These are phyloP conservation scores for Talaromyces liani DNA, from an alignment of 495 filamentous ascomycete species.

Conservation along the genomic window DNA sequence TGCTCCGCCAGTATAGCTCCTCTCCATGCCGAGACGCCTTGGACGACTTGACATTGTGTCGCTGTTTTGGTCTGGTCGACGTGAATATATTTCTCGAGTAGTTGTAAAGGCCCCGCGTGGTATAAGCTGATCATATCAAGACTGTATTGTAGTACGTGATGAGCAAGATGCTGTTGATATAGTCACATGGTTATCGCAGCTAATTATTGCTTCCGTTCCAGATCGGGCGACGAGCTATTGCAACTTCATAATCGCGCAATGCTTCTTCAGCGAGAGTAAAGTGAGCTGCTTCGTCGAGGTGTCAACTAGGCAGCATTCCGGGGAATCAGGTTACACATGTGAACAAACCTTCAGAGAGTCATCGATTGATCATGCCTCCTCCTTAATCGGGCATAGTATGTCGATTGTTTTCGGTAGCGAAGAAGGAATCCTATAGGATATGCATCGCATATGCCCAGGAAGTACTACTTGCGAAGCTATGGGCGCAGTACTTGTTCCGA, in stretches of 20 bases:
- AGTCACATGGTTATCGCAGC: background rate
- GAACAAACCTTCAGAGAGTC: background rate
- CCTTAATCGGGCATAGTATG: background rate
- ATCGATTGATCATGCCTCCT: background rate
- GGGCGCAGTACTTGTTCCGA: background rate
- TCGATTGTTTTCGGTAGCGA: background rate
- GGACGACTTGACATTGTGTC: background rate
- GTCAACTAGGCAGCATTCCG: background rate
- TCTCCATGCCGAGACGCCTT: background rate
- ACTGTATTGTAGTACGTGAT: background rate
- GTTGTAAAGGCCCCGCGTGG: too few species aligned
- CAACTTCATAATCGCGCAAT: background rate
- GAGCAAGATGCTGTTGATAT: background rate
- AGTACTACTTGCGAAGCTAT: background rate
- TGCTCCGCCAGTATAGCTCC: background rate
- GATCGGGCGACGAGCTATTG: background rate
- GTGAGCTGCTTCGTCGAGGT: background rate
- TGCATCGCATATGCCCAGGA: background rate
- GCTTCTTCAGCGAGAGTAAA: background rate
- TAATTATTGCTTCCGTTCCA: background rate
- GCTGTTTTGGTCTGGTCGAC: background rate
- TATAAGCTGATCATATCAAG: background rate
- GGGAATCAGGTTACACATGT: background rate
- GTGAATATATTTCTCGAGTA: background rate
- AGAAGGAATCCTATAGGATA: background rate